phyloP scores from a whole-genome alignment of 257 asterid genomes.

The Plectranthus barbatus region DNA sequence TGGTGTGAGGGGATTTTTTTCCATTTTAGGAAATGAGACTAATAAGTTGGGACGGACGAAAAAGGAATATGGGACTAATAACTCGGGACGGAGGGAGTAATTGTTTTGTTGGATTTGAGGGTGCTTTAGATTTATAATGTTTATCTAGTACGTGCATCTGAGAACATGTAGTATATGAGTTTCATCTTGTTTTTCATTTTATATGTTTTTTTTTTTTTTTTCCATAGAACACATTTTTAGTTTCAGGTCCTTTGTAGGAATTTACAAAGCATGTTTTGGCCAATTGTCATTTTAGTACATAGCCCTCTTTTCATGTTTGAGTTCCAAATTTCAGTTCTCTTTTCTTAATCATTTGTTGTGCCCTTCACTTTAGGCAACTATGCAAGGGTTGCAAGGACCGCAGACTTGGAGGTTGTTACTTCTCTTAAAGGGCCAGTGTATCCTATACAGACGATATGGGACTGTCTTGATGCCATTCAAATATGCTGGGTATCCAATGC shows the following conservation, averaged over 20 bases:
- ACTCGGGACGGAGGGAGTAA: too few relatives aligned
- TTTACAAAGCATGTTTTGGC: neutral
- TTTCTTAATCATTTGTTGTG: neutral
- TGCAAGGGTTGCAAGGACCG: slow-evolving; percentile 99
- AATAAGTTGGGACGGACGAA: too few relatives aligned
- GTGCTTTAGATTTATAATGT: neutral
- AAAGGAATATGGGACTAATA: too few relatives aligned
- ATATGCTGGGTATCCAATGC: slow-evolving; percentile 97
- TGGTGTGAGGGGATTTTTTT: too few relatives aligned
- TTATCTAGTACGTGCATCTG: neutral
- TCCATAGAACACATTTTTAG: neutral
- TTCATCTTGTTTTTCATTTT: neutral
- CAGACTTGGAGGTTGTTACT: slow-evolving; percentile 92
- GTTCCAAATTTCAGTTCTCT: neutral
- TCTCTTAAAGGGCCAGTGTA: slow-evolving; percentile 92
- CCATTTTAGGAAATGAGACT: too few relatives aligned
- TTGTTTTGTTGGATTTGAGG: neutral
- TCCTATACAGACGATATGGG: slow-evolving; percentile 83
- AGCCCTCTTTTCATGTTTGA: neutral
- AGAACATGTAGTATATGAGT: neutral
- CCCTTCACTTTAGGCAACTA: slow-evolving; percentile 53
- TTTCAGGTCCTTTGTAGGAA: neutral
- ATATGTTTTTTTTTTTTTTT: neutral
- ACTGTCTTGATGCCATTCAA: slow-evolving; percentile 81
- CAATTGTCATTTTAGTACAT: slow-evolving; percentile 3